These are phyloP conservation scores for Tarenaya hassleriana DNA, from an alignment of 345 rosid genomes.

Conservation along the genomic window DNA sequence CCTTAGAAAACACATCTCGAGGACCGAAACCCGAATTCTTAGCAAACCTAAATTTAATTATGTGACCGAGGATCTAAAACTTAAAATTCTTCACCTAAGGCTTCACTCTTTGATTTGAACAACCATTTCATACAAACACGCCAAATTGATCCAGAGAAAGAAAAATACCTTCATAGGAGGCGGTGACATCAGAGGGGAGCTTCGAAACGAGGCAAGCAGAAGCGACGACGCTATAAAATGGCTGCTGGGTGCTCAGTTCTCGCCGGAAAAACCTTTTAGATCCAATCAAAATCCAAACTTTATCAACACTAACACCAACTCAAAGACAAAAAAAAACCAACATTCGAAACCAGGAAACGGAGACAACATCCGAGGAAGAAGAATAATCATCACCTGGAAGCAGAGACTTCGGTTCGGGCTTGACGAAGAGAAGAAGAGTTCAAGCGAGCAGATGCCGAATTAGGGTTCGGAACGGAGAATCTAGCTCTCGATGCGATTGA, in stretches of 20 bases:
- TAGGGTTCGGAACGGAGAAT: constrained; percentile 31
- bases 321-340: neutral
- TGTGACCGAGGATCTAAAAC: no score
- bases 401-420: constrained; percentile 28
- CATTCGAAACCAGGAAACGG: neutral
- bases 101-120: neutral
- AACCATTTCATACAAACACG: neutral
- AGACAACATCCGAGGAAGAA: neutral
- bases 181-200: constrained; percentile 40
- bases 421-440: constrained; percentile 28
- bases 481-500: constrained; percentile 19
- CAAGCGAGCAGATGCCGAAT: constrained; percentile 25
- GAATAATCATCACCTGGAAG: constrained; percentile 24
- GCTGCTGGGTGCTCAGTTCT: constrained; percentile 55
- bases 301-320: neutral
- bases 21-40: no score
- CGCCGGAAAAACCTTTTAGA: constrained; percentile 48
- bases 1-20: no score
- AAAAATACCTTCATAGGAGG: constrained; percentile 42
- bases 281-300: constrained; percentile 6
- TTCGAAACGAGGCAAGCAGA: constrained; percentile 73
- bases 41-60: no score
- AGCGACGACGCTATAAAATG: constrained; percentile 55
- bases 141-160: neutral
- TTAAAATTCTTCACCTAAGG: neutral